phyloP scores from a whole-genome alignment of 169 alveolate species.

The Fabrea salina region DNA sequence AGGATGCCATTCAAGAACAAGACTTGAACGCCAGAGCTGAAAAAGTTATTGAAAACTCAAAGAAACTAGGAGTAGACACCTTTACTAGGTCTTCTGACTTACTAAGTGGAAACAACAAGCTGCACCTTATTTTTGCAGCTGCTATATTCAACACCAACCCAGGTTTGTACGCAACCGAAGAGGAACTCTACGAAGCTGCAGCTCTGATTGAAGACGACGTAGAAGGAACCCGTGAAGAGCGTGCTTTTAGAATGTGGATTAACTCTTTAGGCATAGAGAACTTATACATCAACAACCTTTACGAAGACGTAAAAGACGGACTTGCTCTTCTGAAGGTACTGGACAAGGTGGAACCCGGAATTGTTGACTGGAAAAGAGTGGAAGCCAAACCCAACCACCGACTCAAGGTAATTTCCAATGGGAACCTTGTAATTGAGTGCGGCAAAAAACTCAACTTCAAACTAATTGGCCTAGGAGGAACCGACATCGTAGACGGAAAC shows the following conservation, averaged over 20 bases:
- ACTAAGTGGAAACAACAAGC: conserved; percentile 62
- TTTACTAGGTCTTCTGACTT: conserved; percentile 66
- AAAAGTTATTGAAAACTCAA: conserved; percentile 57
- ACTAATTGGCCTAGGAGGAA: conserved; percentile 71
- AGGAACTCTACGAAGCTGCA: conserved; percentile 69
- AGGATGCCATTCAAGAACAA: conserved; percentile 41
- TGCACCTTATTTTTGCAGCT: conserved; percentile 77
- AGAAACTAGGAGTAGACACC: conserved; percentile 68
- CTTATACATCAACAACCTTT: conserved; percentile 60
- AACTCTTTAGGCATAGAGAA: conserved; percentile 78
- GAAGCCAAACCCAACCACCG: conserved; percentile 62
- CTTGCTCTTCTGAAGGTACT: conserved; percentile 58
- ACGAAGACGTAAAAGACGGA: conserved; percentile 78
- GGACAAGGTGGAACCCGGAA: conserved; percentile 72
- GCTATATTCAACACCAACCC: conserved; percentile 77
- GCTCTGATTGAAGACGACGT: conserved; percentile 73
- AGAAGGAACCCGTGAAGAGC: conserved; percentile 84
- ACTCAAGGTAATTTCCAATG: conserved; percentile 39
- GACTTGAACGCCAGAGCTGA: conserved; percentile 62
- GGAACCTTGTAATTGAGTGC: conserved; percentile 51
- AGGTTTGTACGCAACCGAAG: conserved; percentile 75
- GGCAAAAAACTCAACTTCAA: conserved; percentile 60
- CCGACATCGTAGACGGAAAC: conserved; percentile 72
- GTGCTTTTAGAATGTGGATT: conserved; percentile 85
- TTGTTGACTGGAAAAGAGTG: conserved; percentile 72